Evolutionary conservation across 2,329 filamentous ascomycete species (phyloP), one percentile per base, ranked within the genome.

Genomic region (Diplodia corticola): DNA sequence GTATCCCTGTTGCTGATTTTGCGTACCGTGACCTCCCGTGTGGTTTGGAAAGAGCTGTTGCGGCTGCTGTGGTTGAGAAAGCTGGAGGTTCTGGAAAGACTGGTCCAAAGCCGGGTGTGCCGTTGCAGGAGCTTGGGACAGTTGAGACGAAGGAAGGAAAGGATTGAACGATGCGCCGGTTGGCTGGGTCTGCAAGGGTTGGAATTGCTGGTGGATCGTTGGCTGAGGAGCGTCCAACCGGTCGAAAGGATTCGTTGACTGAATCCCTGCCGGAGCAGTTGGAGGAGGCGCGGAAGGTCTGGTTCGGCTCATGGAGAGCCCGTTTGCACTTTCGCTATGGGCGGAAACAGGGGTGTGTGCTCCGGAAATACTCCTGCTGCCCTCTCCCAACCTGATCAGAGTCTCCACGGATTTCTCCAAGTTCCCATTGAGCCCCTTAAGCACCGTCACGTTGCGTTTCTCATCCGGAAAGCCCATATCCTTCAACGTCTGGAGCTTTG

Each of bases 391-490:
- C 70, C 92, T 86, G 66, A 95, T 87, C 73, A 99, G 79, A 20
- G 92, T 87, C 77, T 98, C 94, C 51, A 98, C 88, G 0, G 94
- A 88, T 76, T 88, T 90, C 71, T 97, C 92, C 67, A 99, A 75
- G 73, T 95, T 93, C 4, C 94, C 93, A 73, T 90, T 89, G 33
- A 96, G 84, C 3, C 91, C 90, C 75, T 93, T 93, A 20, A 99
- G 80, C 28, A 97, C 88, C 63, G 90, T 88, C 4, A 87, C 84
- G 73, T 97, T 98, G 67, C 91, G 87, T 71, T 90, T 91, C 49
- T 90, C 88, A 74, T 99, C 93, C 4, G 81, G 82, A 73, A 99
- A 99, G 0, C 95, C 95, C 93, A 98, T 96, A 66, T 97, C 93
- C 65, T 88, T 86, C 66, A 99, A 80, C 63, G 87, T 88, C 3